Base-by-base conservation (phyloP, 2,329 filamentous ascomycete species). In the Colletotrichum chrysophilum region DNA sequence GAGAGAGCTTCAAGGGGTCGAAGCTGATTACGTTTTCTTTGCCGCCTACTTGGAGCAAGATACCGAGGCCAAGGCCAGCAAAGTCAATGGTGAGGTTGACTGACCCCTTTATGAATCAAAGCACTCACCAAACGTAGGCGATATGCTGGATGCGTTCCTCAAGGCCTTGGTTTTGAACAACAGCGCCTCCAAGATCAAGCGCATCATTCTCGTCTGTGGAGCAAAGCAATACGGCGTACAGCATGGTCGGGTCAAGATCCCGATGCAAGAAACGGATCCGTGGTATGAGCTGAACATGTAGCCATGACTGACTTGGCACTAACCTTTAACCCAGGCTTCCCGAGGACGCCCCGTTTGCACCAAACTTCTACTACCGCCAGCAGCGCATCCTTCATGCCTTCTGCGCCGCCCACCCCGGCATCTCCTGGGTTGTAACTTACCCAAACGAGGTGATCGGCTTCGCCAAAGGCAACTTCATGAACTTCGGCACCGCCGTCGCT, bases 201-300 rank as follows among this genome's bases (percentile, higher is more conserved):
- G 86, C n/a, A 83, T 90, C 70, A 79, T 90, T 28, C 82, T 90
- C 7, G 87, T 88, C 5, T 87, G 84, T 1, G 88, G 88, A 2
- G 80, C 84, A 60, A 90, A 90, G 77, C 88, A 91, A 66, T 90
- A 90, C 77, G 87, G 88, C 28, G 87, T 90, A 4, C 89, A 91
- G 75, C 83, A 89, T 3, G 88, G 88, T 7, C 82, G 81, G 14
- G 79, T 83, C 13, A 89, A 89, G 76, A 85, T 85, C 75, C 88
- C 88, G 2, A 85, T 90, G 82, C 77, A 83, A 14, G 88, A 91
- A 78, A 81, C 83, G 16, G 87, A 61, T 88, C 72, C 84, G 84
- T 64, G 60, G 32, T 64, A 38, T 7, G 60, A 21, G 21, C 26
- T 4, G 55, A 58, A 16, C n/a, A 13, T 10, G 32, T n/a, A 12